Evolutionary conservation across 306 rosid genomes (phyloP).

Genomic region (Begonia loranthoides): DNA sequence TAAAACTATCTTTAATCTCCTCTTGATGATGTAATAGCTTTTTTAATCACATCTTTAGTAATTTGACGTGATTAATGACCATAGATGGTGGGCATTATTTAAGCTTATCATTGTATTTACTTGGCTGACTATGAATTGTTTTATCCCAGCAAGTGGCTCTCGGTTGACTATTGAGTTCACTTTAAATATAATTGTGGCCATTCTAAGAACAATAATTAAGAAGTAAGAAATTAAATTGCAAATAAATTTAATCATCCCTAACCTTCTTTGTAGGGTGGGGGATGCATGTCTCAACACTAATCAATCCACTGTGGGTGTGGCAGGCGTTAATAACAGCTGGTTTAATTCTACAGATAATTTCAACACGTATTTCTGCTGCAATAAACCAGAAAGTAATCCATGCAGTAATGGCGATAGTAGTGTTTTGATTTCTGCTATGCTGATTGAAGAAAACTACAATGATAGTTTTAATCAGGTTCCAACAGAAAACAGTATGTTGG

Average conservation of each 20-base stretch:
- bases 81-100: background rate
- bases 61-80: background rate
- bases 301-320: constrained; percentile 9
- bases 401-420: constrained; percentile 19
- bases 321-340: constrained; percentile 20
- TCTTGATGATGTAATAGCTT: too few species aligned
- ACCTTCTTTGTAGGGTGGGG: background rate
- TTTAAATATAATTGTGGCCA: too few species aligned
- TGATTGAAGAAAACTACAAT: constrained; percentile 7
- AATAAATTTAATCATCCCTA: background rate
- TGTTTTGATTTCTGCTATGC: constrained; percentile 12
- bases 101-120: constrained; percentile 7
- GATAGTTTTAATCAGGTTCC: constrained; percentile 10
- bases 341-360: constrained; percentile 33
- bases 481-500: background rate
- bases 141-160: too few species aligned
- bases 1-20: too few species aligned
- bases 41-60: background rate
- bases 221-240: too few species aligned
- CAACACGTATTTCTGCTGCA: constrained; percentile 25
- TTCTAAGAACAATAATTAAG: background rate
- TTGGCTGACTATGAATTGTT: constrained; percentile 11
- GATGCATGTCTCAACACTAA: constrained; percentile 2
- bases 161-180: too few species aligned
- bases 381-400: constrained; percentile 39